Conservation (phyloP, 768 basidiomycete species). For the Coprinopsis cinerea region DNA sequence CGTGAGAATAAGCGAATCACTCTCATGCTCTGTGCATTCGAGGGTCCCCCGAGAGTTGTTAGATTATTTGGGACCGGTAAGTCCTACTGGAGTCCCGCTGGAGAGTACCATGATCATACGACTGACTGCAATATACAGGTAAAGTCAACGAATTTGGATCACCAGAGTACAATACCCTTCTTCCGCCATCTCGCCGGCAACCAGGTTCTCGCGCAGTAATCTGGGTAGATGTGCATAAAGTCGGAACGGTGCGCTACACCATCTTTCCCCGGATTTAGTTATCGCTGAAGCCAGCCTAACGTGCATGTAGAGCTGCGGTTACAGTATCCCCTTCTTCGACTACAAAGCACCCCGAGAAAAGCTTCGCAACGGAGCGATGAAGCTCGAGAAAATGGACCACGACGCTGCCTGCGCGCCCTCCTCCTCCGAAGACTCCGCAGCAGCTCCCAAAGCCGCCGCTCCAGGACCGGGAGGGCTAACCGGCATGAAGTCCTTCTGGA, state of each 20-base stretch:
- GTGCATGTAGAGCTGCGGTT: slow-evolving; percentile 49
- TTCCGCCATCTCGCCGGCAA: slow-evolving; percentile 39
- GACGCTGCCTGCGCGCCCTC: too few species aligned
- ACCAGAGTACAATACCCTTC: slow-evolving; percentile 42
- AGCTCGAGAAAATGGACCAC: slow-evolving; percentile 18
- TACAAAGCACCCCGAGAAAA: slow-evolving; percentile 43
- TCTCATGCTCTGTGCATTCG: slow-evolving; percentile 55
- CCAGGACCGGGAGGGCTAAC: too few species aligned
- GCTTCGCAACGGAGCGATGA: slow-evolving; percentile 32
- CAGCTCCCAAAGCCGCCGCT: slow-evolving; percentile 18
- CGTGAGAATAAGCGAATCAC: slow-evolving; percentile 62
- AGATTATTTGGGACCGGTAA: slow-evolving; percentile 57
- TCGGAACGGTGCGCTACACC: slow-evolving; percentile 29
- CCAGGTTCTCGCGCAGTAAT: slow-evolving; percentile 53
- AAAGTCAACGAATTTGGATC: slow-evolving; percentile 53
- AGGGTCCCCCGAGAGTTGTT: slow-evolving; percentile 52
- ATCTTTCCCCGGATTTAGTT: not conserved
- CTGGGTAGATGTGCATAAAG: slow-evolving; percentile 50
- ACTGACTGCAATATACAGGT: slow-evolving; percentile 25
- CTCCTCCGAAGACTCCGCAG: too few species aligned
- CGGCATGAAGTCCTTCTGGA: slow-evolving; percentile 50
- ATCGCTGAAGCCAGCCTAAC: not conserved
- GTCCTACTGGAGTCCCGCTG: slow-evolving; percentile 3
- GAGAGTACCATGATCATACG: not conserved
- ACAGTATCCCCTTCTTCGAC: slow-evolving; percentile 46